Conservation (phyloP, 768 basidiomycete species). For the Podaxis sp. region DNA sequence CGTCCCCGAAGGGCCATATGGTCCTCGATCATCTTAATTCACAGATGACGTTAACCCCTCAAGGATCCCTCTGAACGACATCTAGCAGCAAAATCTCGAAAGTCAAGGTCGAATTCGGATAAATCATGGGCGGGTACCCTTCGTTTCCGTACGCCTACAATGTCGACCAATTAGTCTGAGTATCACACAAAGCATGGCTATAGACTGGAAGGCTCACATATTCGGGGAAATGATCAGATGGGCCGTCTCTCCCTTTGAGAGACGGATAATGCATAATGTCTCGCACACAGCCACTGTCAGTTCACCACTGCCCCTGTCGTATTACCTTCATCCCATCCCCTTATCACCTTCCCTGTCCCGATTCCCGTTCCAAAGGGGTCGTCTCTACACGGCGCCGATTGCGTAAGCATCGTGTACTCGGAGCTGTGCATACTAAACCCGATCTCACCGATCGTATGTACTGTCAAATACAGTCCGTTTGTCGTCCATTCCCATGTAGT, state of each 20-base stretch:
- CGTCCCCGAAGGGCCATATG: not conserved
- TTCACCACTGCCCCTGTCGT: slow-evolving; percentile 5
- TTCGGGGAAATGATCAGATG: slow-evolving; percentile 61
- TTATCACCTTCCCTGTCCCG: slow-evolving; percentile 80
- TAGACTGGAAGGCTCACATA: slow-evolving; percentile 47
- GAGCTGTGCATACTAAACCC: not conserved
- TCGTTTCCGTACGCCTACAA: slow-evolving; percentile 67
- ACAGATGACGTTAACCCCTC: not conserved
- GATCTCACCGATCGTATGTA: slow-evolving; percentile 62
- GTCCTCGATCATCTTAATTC: not conserved
- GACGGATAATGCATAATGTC: slow-evolving; percentile 73
- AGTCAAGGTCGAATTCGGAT: slow-evolving; percentile 63
- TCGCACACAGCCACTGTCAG: slow-evolving; percentile 23
- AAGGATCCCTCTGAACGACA: slow-evolving; percentile 38
- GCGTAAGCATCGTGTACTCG: not conserved
- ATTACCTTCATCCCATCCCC: slow-evolving; percentile 87
- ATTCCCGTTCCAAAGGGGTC: slow-evolving; percentile 65
- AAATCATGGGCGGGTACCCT: slow-evolving; percentile 79
- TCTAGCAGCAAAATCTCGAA: slow-evolving; percentile 82
- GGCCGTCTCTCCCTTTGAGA: slow-evolving; percentile 77
- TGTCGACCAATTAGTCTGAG: not conserved
- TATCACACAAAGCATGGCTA: slow-evolving; percentile 2
- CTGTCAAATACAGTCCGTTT: slow-evolving; percentile 72
- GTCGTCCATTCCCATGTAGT: slow-evolving; percentile 70
- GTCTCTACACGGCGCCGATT: slow-evolving; percentile 32